phyloP scores from a whole-genome alignment of 352 stramenopile genomes.

The Phytophthora lateralis region DNA sequence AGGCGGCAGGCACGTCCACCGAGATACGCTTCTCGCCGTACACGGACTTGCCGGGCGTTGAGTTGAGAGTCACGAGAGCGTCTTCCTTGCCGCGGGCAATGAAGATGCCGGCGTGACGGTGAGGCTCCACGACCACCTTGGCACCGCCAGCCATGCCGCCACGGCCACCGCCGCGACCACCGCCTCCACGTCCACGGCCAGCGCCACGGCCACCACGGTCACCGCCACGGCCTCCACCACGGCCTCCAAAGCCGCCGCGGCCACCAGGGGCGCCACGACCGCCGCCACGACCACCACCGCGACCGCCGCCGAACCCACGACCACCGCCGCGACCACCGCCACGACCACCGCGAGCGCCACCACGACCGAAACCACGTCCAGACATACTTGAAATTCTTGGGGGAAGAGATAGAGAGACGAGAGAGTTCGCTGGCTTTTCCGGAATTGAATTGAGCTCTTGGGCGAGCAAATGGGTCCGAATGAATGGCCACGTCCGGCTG shows the following conservation, averaged over 20 bases:
- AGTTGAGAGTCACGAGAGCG: slow-evolving; percentile 98
- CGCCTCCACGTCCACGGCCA: slow-evolving; percentile 48
- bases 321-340: slow-evolving; percentile 45
- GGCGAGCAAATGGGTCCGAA: slow-evolving; percentile 3
- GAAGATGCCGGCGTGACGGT: slow-evolving; percentile 98
- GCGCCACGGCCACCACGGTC: slow-evolving; percentile 41
- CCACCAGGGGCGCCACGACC: slow-evolving; percentile 38
- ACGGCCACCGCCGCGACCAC: slow-evolving; percentile 61
- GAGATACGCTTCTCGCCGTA: slow-evolving; percentile 99
- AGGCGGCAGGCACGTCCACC: slow-evolving; percentile 94
- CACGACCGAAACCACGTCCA: slow-evolving; percentile 70
- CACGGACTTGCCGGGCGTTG: slow-evolving; percentile 97
- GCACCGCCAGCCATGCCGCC: slow-evolving; percentile 95
- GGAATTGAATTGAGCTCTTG: slow-evolving; percentile 19
- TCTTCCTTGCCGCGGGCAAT: slow-evolving; percentile 99
- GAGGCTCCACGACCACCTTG: slow-evolving; percentile 98
- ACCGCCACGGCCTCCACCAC: slow-evolving; percentile 56
- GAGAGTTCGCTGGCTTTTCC: slow-evolving; percentile 21
- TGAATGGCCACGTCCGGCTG: slow-evolving; percentile 25
- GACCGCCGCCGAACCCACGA: slow-evolving; percentile 51
- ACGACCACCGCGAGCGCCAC: slow-evolving; percentile 52
- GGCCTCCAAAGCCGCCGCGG: slow-evolving; percentile 12
- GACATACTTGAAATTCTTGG: slow-evolving; percentile 38
- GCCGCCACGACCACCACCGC: slow-evolving; percentile 58
- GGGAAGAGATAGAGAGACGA: slow-evolving; percentile 19